phyloP scores from a whole-genome alignment of 305 asterid species.

The Rubia balearica region DNA sequence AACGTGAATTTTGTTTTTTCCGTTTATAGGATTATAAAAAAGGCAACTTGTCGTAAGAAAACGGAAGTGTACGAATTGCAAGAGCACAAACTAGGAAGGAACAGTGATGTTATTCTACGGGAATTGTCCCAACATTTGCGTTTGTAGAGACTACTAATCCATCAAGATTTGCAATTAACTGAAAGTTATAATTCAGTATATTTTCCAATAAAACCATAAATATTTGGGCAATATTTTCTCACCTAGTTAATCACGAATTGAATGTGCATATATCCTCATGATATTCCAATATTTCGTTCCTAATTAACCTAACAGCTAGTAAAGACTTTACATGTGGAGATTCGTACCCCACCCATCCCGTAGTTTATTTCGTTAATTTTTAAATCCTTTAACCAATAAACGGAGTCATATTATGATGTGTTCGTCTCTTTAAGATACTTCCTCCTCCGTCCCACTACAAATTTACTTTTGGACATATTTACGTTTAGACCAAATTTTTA shows the following conservation, averaged over 20 bases:
- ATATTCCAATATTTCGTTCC: slow-evolving; percentile 5
- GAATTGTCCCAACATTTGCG: not conserved
- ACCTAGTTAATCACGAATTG: not conserved
- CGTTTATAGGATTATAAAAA: not conserved
- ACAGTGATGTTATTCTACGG: not conserved
- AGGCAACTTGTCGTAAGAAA: not conserved
- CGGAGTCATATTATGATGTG: too few species aligned
- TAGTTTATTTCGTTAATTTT: too few species aligned
- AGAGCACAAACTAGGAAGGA: not conserved
- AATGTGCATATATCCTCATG: not conserved
- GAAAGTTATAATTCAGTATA: not conserved
- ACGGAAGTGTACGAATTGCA: not conserved
- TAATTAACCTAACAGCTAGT: slow-evolving; percentile 1
- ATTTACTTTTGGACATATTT: too few species aligned
- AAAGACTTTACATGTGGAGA: too few species aligned
- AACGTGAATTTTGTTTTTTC: not conserved
- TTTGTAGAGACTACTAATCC: too few species aligned
- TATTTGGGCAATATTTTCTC: not conserved
- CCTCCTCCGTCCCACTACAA: too few species aligned
- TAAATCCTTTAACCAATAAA: too few species aligned
- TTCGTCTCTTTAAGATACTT: too few species aligned
- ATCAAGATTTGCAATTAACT: not conserved
- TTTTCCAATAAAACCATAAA: not conserved
- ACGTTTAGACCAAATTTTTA: too few species aligned
- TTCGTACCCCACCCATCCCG: too few species aligned